Conservation (phyloP, 164 flowering plant species). For the Liriodendron chinense region DNA sequence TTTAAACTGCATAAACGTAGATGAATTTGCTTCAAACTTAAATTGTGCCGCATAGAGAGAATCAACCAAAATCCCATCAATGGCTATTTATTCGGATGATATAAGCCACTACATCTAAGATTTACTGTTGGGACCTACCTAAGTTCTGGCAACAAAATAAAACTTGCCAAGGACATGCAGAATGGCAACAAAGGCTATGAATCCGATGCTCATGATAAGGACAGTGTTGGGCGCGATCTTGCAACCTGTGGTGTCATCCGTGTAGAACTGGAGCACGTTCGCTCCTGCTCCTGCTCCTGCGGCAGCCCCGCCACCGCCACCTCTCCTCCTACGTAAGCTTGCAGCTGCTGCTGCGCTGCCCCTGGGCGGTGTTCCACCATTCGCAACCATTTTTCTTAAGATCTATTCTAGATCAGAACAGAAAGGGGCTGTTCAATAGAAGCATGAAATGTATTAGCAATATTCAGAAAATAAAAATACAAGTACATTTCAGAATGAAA, state of each 20-base stretch:
- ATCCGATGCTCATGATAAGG: conserved; percentile 80
- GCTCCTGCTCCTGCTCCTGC: conserved; percentile 46
- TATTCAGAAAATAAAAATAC: no score
- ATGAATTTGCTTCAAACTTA: no score
- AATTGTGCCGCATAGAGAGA: no score
- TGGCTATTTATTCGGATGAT: no score
- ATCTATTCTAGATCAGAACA: no score
- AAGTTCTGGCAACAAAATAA: conserved; percentile 5
- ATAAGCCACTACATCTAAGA: no score
- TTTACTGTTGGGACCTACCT: no score
- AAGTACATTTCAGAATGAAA: no score
- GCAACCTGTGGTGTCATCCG: conserved; percentile 81
- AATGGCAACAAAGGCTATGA: conserved; percentile 71
- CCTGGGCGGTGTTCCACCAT: conserved; percentile 54
- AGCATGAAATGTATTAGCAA: no score
- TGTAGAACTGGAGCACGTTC: conserved; percentile 78
- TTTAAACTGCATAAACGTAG: no score
- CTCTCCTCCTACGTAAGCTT: conserved; percentile 59
- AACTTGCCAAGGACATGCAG: conserved; percentile 80
- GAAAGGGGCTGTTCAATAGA: no score
- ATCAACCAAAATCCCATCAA: no score
- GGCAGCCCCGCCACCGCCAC: conserved; percentile 25
- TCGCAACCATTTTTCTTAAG: conserved; percentile 40
- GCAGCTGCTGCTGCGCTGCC: conserved; percentile 82
- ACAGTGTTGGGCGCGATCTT: conserved; percentile 80